Conservation (phyloP, 2,329 filamentous ascomycete species). For the Fusarium sororula region DNA sequence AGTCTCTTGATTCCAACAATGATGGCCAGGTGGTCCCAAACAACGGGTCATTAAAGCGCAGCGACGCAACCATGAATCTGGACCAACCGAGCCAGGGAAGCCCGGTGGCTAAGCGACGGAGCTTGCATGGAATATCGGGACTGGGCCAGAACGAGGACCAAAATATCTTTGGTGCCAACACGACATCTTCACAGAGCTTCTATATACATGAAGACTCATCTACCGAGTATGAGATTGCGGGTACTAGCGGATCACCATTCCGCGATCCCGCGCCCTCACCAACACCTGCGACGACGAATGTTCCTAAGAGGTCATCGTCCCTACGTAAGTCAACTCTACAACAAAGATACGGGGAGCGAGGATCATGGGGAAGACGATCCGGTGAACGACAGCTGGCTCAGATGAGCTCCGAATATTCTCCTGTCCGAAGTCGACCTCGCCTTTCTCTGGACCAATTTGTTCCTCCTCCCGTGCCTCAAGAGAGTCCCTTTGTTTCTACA, state of each 20-base stretch:
- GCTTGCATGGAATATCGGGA: conserved; percentile 78
- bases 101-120: conserved; percentile 90
- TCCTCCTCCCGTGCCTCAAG: conserved; percentile 67
- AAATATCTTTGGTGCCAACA: conserved; percentile 77
- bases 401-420: conserved; percentile 62
- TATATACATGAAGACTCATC: conserved; percentile 61
- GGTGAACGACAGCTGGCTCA: conserved; percentile 65
- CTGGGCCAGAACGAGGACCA: conserved; percentile 67
- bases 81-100: conserved; percentile 82
- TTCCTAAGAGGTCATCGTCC: conserved; percentile 77
- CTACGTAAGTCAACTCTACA: conserved; percentile 88
- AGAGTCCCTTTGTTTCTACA: conserved; percentile 70
- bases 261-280: conserved; percentile 56
- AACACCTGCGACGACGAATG: conserved; percentile 57
- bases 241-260: conserved; percentile 42
- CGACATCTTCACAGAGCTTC: conserved; percentile 55
- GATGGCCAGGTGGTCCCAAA: conserved; percentile 46
- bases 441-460: conserved; percentile 83
- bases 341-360: conserved; percentile 78
- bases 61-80: conserved; percentile 87
- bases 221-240: conserved; percentile 64
- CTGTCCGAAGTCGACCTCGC: conserved; percentile 72
- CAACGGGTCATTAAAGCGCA: conserved; percentile 89
- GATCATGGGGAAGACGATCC: conserved; percentile 68
- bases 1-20: conserved; percentile 58